Evolutionary conservation across 139 green algal species (phyloP).

Genomic region (Closterium sp.): DNA sequence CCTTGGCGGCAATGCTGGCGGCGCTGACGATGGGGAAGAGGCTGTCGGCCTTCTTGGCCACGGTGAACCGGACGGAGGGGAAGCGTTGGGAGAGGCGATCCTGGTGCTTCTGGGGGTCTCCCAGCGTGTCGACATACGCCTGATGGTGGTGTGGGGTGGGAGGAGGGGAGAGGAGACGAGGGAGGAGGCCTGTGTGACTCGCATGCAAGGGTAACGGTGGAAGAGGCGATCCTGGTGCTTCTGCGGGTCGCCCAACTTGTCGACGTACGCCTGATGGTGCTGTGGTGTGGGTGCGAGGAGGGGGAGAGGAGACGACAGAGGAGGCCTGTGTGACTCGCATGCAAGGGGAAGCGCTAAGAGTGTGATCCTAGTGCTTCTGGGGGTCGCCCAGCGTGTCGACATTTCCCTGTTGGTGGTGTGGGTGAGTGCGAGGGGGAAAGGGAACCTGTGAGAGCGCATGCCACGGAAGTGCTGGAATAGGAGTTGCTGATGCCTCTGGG

Average conservation of each 20-base stretch:
- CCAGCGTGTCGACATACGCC: constrained; percentile 91
- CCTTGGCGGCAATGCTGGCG: constrained; percentile 90
- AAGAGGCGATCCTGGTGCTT: constrained; percentile 57
- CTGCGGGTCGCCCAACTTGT: constrained; percentile 87
- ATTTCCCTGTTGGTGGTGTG: too few species aligned
- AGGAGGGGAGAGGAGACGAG: neutral
- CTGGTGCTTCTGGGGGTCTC: constrained; percentile 75
- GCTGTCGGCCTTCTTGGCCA: constrained; percentile 78
- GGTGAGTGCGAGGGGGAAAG: too few species aligned
- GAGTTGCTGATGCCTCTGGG: too few species aligned
- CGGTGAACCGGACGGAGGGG: constrained; percentile 30
- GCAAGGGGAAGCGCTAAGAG: too few species aligned
- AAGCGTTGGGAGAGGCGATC: constrained; percentile 36
- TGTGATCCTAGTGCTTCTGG: too few species aligned
- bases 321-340: too few species aligned
- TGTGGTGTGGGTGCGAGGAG: too few species aligned
- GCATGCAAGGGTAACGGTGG: neutral
- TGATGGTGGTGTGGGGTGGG: neutral
- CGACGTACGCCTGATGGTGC: constrained; percentile 65
- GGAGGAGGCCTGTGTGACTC: neutral
- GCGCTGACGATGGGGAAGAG: constrained; percentile 86
- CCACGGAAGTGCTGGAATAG: too few species aligned
- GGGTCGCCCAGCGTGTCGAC: too few species aligned
- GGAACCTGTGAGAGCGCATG: too few species aligned
- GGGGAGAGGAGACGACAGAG: too few species aligned